Percentiles rank a stretch among this genome's conserved stretches.
phyloP scores from a whole-genome alignment of 2,329 filamentous ascomycete species.

The Sclerotinia sclerotiorum region DNA sequence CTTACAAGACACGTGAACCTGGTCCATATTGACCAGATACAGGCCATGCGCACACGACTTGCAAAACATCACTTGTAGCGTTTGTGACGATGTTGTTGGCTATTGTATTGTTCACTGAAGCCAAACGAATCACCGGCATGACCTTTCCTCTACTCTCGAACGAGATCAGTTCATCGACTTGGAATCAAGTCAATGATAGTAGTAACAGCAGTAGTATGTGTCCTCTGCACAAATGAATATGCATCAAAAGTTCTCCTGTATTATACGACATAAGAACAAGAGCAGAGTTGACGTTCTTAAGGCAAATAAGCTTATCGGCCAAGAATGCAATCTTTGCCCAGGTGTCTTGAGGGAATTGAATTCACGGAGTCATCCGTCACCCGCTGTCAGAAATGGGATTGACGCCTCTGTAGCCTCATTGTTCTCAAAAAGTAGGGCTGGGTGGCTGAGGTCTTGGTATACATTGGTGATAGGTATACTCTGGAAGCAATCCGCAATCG shows the following conservation, averaged over 20 bases:
- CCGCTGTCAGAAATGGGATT: not conserved
- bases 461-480: not conserved
- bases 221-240: not conserved
- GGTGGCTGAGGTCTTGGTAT: slow-evolving; percentile 18
- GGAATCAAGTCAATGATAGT: slow-evolving; percentile 4
- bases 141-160: slow-evolving; percentile 4
- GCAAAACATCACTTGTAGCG: slow-evolving; percentile 36
- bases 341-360: slow-evolving; percentile 1
- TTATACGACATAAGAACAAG: not conserved
- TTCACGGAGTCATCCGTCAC: slow-evolving; percentile 8
- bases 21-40: slow-evolving; percentile 58
- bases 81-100: slow-evolving; percentile 30
- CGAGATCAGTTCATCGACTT: not conserved
- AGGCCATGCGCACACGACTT: slow-evolving; percentile 58
- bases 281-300: not conserved
- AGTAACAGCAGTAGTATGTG: not conserved
- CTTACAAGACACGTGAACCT: slow-evolving; percentile 53
- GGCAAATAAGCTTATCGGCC: not conserved
- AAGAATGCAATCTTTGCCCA: not conserved
- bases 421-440: not conserved
- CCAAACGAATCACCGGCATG: slow-evolving; percentile 43
- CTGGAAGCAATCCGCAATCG: not conserved
- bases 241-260: not conserved
- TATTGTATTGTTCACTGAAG: slow-evolving; percentile 32
- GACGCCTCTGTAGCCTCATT: slow-evolving; percentile 9